These are phyloP conservation scores for Harrya chromipes DNA, from an alignment of 768 basidiomycete genomes.

Conservation along the genomic window DNA sequence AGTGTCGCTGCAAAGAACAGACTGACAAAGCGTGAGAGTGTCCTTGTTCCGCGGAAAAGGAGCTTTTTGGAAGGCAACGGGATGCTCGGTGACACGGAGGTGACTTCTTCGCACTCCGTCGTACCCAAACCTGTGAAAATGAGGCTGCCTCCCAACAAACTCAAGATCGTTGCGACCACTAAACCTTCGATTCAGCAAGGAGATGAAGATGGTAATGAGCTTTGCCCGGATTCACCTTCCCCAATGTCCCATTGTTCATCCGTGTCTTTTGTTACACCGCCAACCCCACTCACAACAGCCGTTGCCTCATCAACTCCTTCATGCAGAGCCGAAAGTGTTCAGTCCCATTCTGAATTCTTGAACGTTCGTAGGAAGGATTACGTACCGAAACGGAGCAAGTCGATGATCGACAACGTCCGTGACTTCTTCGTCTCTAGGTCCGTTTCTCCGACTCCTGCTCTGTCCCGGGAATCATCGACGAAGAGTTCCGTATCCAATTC, in stretches of 20 bases:
- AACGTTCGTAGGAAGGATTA: conserved; percentile 19
- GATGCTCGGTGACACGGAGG: conserved; percentile 16
- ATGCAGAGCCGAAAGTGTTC: conserved; percentile 11
- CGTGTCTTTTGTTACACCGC: conserved; percentile 25
- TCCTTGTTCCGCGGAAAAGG: conserved; percentile 60
- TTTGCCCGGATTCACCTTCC: conserved; percentile 32
- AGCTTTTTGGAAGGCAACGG: conserved; percentile 38
- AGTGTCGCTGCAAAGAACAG: conserved; percentile 51
- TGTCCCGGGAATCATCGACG: conserved; percentile 27
- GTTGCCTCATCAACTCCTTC: conserved; percentile 12
- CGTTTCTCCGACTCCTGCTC: conserved; percentile 35
- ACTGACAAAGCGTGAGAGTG: conserved; percentile 65
- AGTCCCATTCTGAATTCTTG: conserved; percentile 30
- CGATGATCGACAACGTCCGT: conserved; percentile 61
- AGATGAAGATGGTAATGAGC: conserved; percentile 24
- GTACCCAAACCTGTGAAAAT: conserved; percentile 14
- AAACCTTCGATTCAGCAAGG: conserved; percentile 20
- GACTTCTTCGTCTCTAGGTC: conserved; percentile 55
- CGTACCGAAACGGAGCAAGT: conserved; percentile 44
- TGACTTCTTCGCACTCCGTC: not conserved
- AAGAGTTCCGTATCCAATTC: conserved; percentile 28
- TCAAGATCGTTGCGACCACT: conserved; percentile 27
- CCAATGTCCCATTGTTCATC: conserved; percentile 41
- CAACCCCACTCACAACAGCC: conserved; percentile 19
- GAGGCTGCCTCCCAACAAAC: conserved; percentile 26